Evolutionary conservation across 352 stramenopile genomes (phyloP), one percentile per base, ranked within the genome.

Genomic region (Chrysophaeum taylorii): DNA sequence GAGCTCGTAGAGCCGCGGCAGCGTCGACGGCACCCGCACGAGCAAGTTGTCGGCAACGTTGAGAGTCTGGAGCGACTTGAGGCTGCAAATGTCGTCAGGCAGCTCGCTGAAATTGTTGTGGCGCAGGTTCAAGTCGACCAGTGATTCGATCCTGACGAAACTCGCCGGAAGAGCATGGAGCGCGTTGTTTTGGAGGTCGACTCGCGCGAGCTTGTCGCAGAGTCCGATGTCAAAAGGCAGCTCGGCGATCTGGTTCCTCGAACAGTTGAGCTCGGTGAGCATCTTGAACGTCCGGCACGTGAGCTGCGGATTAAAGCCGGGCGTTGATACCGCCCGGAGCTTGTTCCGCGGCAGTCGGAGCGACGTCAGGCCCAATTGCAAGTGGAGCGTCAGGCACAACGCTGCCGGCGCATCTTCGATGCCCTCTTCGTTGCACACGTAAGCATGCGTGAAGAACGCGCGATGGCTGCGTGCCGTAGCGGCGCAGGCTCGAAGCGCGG

Each of bases 261-360:
- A 25, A 4, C 76, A 21, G 35, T 75, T 39, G 7, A 78, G 60
- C 42, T 53, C 68, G 5, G 41, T 48, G 9, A 78, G 57, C 45
- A 48, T 66, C 33, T 7, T n/a, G 2, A 78, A 36, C 33, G 75
- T 48, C 29, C 48, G 45, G 37, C 68, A 72, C 33, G 23, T 36
- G 42, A 72, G 18, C 48, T 69, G 50, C 16, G 68, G 68, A 4
- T 18, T 31, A 18, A 43, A 52, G 57, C 71, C 29, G 21, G 15
- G 27, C 5, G 14, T 45, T 2, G 54, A 45, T 0, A 78, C 42
- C n/a, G 21, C 7, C 25, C 15, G 5, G 5, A 78, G 43, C 27
- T 64, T 12, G 62, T 78, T 78, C 1, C 71, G 61, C 27, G 73
- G 64, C 38, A 78, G 31, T 31, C 50, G 62, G 0, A 77, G 31